Conservation (phyloP, 2,329 filamentous ascomycete genomes). For the Talaromyces sp. region DNA sequence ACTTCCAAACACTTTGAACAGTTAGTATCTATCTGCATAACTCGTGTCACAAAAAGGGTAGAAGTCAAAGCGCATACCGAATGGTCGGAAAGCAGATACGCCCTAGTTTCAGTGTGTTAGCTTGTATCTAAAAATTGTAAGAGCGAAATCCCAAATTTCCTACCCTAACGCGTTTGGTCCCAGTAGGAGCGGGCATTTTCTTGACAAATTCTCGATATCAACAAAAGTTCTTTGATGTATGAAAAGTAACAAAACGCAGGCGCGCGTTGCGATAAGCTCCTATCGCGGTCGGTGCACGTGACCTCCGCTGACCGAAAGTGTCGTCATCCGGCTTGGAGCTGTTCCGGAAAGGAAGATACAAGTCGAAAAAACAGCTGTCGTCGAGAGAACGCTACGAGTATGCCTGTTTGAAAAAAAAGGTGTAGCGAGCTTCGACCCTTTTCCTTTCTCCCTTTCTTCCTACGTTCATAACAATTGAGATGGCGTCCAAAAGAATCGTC, state of each 20-base stretch:
- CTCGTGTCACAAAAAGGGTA: background rate
- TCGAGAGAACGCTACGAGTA: background rate
- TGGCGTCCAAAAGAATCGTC: constrained; percentile 70
- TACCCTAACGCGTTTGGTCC: constrained; percentile 52
- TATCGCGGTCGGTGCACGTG: constrained; percentile 2
- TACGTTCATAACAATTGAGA: constrained; percentile 26
- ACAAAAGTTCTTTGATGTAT: background rate
- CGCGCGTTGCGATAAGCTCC: background rate
- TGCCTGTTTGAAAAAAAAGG: background rate
- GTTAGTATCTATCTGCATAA: background rate
- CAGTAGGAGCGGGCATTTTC: constrained; percentile 50
- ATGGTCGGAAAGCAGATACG: constrained; percentile 44
- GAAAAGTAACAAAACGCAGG: background rate
- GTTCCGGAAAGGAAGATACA: background rate
- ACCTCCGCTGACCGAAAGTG: background rate
- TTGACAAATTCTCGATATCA: background rate
- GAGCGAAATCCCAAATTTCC: constrained; percentile 15
- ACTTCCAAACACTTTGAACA: constrained; percentile 63
- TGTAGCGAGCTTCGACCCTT: background rate
- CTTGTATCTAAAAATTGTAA: background rate
- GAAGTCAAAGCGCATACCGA: constrained; percentile 30
- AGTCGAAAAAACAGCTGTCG: background rate
- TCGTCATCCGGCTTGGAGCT: constrained; percentile 10
- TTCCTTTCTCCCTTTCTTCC: background rate
- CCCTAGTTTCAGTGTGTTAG: constrained; percentile 30